Evolutionary conservation across 2,329 filamentous ascomycete genomes (phyloP), one percentile per base, ranked within the genome.

Genomic region (Diplocarpon rosae): DNA sequence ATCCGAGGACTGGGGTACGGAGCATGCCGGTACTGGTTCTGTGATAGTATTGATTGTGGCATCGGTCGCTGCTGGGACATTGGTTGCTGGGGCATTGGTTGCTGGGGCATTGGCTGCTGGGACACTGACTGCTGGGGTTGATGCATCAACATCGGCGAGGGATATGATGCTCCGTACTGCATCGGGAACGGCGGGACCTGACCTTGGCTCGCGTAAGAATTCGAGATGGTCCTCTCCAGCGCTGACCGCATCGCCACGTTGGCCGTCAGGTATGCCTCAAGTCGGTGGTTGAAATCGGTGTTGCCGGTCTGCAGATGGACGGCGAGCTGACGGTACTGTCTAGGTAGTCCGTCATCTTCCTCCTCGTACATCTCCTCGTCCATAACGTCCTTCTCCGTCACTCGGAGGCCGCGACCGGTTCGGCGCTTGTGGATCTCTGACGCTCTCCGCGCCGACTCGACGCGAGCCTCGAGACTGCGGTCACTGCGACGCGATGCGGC

Each of bases 321-420:
- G 12, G 76, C 76, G 28, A 86, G 66, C 12, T 77, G 68, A 46
- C 78, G 72, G 58, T 80, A 84, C 43, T 78, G 76, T 48, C 77
- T 72, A 1, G 82, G 79, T 17, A 85, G 61, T 45, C 89, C 84
- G 54, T 94, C 85, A 42, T 94, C 88, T 59, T 94, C 85, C 63
- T 95, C 89, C 59, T 95, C 88, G 60, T 95, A 95, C 86, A 95
- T 94, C 62, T 93, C 87, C 62, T 95, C 89, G 51, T 86, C 88
- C 54, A 84, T 70, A 11, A 95, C 88, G 65, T 92, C 88, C 58
- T 92, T 76, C 63, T 89, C 83, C 20, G 83, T 88, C 46, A 95
- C 84, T 54, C 80, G 80, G 48, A 95, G 72, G 2, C 75, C 78
- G 55, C 87, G 84, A 32, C 89, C 90, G 0, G 89, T 95, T 14